These are phyloP conservation scores for Euphorbia peplus DNA, from an alignment of 345 rosid species.

Conservation along the genomic window DNA sequence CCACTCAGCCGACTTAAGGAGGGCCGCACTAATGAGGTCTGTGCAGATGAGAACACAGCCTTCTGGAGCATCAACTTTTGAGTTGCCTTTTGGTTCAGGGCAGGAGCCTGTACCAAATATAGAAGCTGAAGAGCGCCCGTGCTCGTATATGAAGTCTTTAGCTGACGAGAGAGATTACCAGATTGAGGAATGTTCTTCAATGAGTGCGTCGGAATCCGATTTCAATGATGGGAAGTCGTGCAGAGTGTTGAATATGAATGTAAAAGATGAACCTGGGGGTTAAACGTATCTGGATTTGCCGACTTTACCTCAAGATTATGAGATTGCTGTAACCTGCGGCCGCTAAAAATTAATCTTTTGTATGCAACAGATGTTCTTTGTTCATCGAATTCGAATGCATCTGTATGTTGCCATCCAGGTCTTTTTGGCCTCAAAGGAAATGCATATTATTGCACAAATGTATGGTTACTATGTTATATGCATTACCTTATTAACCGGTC, in stretches of 20 bases:
- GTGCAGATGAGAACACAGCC: conserved; percentile 96
- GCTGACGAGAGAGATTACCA: conserved; percentile 62
- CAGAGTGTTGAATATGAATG: conserved; percentile 40
- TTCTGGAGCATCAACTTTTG: conserved; percentile 37
- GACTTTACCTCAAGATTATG: neutral
- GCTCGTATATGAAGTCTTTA: conserved; percentile 55
- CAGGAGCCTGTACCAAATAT: conserved; percentile 47
- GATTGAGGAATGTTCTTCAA: conserved; percentile 47
- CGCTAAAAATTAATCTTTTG: neutral
- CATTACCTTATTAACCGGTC: no score
- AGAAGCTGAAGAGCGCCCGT: conserved; percentile 57
- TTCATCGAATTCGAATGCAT: neutral
- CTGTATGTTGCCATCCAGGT: neutral
- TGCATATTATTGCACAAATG: neutral
- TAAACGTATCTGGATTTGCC: conserved; percentile 8
- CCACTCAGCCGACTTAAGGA: conserved; percentile 88
- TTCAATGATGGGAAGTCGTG: conserved; percentile 47
- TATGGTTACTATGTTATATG: neutral
- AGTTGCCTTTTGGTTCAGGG: conserved; percentile 42
- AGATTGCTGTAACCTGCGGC: neutral
- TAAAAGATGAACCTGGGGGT: conserved; percentile 32
- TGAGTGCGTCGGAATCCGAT: conserved; percentile 40
- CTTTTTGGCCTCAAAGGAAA: neutral
- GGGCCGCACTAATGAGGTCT: conserved; percentile 86
- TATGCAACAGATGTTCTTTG: neutral